phyloP scores from a whole-genome alignment of 176 grass and related monocot genomes.

The Neostapfia colusana region DNA sequence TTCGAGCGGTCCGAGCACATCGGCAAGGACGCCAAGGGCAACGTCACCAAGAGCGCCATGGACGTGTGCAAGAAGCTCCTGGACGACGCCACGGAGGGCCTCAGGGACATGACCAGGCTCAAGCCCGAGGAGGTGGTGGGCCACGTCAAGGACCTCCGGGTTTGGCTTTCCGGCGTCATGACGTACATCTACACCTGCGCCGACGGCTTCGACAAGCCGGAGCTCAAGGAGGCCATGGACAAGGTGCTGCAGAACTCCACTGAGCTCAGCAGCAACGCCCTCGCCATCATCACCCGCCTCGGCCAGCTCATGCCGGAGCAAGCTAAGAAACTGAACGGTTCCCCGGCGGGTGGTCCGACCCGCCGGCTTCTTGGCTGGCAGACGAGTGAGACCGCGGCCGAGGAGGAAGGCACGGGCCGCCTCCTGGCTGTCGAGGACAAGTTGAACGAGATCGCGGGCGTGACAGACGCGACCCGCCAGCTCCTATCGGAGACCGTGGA shows the following conservation, averaged over 20 bases:
- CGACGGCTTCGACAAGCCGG: constrained; percentile 71
- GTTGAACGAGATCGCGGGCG: constrained; percentile 9
- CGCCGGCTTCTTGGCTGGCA: constrained; percentile 48
- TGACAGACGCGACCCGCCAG: constrained; percentile 18
- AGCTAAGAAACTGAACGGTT: background rate
- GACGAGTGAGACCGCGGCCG: background rate
- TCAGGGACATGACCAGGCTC: constrained; percentile 41
- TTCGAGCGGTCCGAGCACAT: constrained; percentile 40
- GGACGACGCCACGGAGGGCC: constrained; percentile 48
- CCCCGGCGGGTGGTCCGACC: background rate
- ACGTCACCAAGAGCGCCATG: constrained; percentile 51
- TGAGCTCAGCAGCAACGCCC: constrained; percentile 84
- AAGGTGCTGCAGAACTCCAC: constrained; percentile 65
- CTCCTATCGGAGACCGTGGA: constrained; percentile 42
- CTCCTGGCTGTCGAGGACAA: background rate
- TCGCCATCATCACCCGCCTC: constrained; percentile 66
- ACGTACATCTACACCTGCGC: constrained; percentile 75
- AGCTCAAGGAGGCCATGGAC: constrained; percentile 67
- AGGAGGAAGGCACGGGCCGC: background rate
- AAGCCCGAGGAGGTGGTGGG: constrained; percentile 33
- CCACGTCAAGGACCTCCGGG: constrained; percentile 52
- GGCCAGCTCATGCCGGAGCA: constrained; percentile 26
- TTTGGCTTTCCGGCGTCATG: constrained; percentile 68
- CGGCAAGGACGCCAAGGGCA: constrained; percentile 34
- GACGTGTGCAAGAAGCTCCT: constrained; percentile 74